Evolutionary conservation across 345 rosid genomes (phyloP).

Genomic region (Gossypium anomalum): DNA sequence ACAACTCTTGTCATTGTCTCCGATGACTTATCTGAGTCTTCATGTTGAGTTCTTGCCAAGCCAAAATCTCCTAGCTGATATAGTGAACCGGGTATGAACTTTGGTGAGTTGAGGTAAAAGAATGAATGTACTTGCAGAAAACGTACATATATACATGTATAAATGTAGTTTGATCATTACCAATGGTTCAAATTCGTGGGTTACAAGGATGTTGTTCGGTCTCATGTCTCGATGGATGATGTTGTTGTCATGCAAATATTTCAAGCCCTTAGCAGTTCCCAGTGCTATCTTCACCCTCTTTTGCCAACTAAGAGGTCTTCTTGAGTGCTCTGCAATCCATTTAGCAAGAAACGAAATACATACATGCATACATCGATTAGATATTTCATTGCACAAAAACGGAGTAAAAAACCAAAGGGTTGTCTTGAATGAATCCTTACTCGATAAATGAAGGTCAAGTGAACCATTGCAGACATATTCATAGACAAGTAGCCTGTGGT

Average conservation of each 20-base stretch:
- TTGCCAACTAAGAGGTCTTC: slow-evolving; percentile 45
- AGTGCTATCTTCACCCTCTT: slow-evolving; percentile 55
- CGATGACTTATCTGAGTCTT: slow-evolving; percentile 40
- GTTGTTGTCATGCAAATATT: slow-evolving; percentile 52
- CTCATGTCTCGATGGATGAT: slow-evolving; percentile 63
- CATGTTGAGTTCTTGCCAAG: slow-evolving; percentile 47
- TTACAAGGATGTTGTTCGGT: slow-evolving; percentile 64
- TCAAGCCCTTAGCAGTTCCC: slow-evolving; percentile 54
- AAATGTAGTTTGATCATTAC: slow-evolving; percentile 28
- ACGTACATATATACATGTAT: too few relatives aligned
- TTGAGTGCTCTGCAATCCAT: slow-evolving; percentile 40
- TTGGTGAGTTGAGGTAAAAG: background rate
- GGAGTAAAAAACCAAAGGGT: background rate
- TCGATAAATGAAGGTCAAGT: slow-evolving; percentile 54
- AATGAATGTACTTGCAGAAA: background rate
- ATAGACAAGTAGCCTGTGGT: slow-evolving; percentile 51
- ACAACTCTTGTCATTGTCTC: slow-evolving; percentile 55
- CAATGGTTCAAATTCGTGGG: slow-evolving; percentile 52
- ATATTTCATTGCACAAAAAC: background rate
- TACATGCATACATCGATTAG: background rate
- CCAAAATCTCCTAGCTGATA: slow-evolving; percentile 66
- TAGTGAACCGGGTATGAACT: background rate
- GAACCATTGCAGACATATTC: slow-evolving; percentile 61
- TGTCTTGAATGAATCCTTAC: slow-evolving; percentile 28
- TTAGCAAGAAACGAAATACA: background rate